phyloP scores from a whole-genome alignment of 192 early-diverging fungal species.

The Linnemannia exigua region DNA sequence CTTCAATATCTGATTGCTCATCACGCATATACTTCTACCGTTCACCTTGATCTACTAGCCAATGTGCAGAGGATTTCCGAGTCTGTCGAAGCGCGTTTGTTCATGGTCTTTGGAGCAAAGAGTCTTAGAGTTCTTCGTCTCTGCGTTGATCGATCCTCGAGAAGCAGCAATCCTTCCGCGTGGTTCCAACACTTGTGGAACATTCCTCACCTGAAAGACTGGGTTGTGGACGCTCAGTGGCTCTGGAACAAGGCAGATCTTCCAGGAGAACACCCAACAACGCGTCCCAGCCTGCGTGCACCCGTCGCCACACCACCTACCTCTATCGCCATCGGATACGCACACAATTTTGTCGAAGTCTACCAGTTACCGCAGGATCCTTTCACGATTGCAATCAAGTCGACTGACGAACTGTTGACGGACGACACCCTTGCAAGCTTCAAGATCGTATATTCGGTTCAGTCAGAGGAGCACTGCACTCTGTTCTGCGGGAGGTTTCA shows the following conservation, averaged over 20 bases:
- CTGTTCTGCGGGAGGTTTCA: constrained; percentile 83
- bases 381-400: constrained; percentile 13
- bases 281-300: constrained; percentile 23
- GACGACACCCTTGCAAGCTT: constrained; percentile 22
- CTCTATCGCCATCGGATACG: constrained; percentile 74
- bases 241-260: constrained; percentile 57
- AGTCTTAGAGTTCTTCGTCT: constrained; percentile 46
- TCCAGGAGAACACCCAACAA: constrained; percentile 23
- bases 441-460: constrained; percentile 50
- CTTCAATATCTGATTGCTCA: background rate
- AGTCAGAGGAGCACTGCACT: constrained; percentile 79
- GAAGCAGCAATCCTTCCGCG: background rate
- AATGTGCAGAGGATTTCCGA: constrained; percentile 33
- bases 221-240: constrained; percentile 87
- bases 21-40: background rate
- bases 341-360: constrained; percentile 81
- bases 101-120: constrained; percentile 59
- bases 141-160: background rate
- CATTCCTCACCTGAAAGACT: constrained; percentile 71
- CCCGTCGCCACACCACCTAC: constrained; percentile 35
- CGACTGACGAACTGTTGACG: background rate
- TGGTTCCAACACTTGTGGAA: constrained; percentile 44
- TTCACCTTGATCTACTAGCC: constrained; percentile 2
- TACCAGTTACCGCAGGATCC: constrained; percentile 57
- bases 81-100: constrained; percentile 28